Evolutionary conservation across 2,329 filamentous ascomycete species (phyloP).

Genomic region (Lithohypha guttulata): DNA sequence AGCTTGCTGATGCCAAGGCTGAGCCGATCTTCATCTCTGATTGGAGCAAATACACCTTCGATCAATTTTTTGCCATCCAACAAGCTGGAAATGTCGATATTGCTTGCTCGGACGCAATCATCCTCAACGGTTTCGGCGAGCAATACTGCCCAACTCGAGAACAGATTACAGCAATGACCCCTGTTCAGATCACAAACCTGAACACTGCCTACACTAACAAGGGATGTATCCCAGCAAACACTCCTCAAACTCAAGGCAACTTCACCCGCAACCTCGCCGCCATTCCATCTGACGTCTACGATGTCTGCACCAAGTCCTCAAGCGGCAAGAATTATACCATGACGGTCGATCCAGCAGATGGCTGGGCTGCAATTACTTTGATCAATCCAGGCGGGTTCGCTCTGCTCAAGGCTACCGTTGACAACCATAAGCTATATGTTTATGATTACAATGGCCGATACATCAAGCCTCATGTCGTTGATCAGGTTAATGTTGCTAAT

Average conservation of each 20-base stretch:
- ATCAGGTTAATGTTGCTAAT: conserved; percentile 26
- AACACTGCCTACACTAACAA: conserved; percentile 23
- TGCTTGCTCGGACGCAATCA: conserved; percentile 49
- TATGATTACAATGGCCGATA: conserved; percentile 36
- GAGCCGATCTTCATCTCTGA: conserved; percentile 46
- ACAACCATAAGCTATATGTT: conserved; percentile 35
- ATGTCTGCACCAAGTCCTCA: conserved; percentile 22
- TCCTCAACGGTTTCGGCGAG: conserved; percentile 52
- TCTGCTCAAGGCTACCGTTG: conserved; percentile 30
- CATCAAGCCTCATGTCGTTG: conserved; percentile 30
- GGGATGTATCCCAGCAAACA: conserved; percentile 28
- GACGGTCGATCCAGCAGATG: conserved; percentile 25
- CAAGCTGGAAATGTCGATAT: conserved; percentile 30
- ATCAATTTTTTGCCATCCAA: conserved; percentile 29
- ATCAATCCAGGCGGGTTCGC: conserved; percentile 28
- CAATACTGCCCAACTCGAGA: conserved; percentile 41
- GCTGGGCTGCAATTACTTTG: conserved; percentile 31
- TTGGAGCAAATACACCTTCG: conserved; percentile 45
- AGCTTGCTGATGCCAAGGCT: conserved; percentile 38
- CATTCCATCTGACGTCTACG: conserved; percentile 36
- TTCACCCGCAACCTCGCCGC: conserved; percentile 29
- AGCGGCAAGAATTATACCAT: conserved; percentile 22
- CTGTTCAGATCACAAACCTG: conserved; percentile 22
- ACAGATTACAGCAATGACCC: conserved; percentile 33
- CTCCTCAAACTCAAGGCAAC: conserved; percentile 22